These are phyloP conservation scores for Parastagonospora nodorum DNA, from an alignment of 2,329 filamentous ascomycete genomes.

Conservation along the genomic window DNA sequence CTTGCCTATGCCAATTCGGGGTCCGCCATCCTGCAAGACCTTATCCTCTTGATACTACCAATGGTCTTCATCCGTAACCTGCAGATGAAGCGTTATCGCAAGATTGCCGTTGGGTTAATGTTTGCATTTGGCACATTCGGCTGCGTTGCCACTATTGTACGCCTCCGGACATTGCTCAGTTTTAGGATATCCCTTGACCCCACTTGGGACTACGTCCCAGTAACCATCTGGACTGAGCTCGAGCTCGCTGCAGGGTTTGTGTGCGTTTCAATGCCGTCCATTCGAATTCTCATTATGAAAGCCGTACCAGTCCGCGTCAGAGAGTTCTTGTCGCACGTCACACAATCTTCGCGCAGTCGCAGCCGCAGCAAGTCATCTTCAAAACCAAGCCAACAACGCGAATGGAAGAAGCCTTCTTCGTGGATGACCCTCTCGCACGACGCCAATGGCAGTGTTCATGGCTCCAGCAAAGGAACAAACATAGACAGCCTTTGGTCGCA, in stretches of 20 bases:
- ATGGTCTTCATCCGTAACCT: conserved; percentile 19
- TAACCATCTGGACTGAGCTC: conserved; percentile 28
- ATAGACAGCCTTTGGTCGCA: conserved; percentile 12
- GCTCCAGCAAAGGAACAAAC: conserved; percentile 5
- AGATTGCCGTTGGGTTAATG: conserved; percentile 27
- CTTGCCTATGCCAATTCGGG: conserved; percentile 26
- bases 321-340: conserved; percentile 1
- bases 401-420: conserved; percentile 12
- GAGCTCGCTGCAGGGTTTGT: conserved; percentile 20
- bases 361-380: not conserved
- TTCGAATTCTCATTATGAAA: conserved; percentile 21
- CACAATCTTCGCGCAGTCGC: not conserved
- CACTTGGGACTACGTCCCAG: conserved; percentile 28
- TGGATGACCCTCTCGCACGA: conserved; percentile 11
- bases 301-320: conserved; percentile 7
- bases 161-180: conserved; percentile 21
- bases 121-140: conserved; percentile 27
- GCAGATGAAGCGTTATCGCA: conserved; percentile 21
- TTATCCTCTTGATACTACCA: conserved; percentile 30
- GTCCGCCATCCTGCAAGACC: conserved; percentile 23
- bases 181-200: conserved; percentile 27
- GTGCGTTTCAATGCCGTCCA: conserved; percentile 20
- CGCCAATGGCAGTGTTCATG: not conserved
- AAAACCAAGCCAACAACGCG: not conserved
- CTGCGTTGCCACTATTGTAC: conserved; percentile 16